Percentiles rank a stretch among this genome's conserved stretches.
Evolutionary conservation across 1,139 yeast genomes (phyloP).

Genomic region (Debaryomyces nepalensis): DNA sequence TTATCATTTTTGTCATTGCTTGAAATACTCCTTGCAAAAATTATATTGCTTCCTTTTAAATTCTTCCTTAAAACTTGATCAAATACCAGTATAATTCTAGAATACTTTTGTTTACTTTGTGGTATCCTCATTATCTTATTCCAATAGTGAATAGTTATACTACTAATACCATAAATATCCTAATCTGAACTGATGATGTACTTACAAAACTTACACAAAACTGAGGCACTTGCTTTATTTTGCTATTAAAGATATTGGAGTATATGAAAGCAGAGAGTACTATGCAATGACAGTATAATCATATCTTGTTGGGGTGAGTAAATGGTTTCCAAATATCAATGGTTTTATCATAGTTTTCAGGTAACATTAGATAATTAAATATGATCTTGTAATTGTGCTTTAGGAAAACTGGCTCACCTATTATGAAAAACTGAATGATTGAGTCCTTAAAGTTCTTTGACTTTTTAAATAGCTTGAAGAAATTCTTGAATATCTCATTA

Average conservation of each 20-base stretch:
- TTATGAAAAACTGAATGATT: slow-evolving; percentile 31
- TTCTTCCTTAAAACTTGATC: neutral
- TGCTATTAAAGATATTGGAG: neutral
- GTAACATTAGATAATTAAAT: slow-evolving; percentile 48
- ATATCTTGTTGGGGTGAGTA: neutral
- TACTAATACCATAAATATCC: neutral
- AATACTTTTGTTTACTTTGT: neutral
- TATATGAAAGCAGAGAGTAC: neutral
- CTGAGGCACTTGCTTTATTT: neutral
- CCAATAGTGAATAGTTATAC: neutral
- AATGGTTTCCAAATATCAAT: slow-evolving; percentile 37
- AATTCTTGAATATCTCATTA: slow-evolving; percentile 43
- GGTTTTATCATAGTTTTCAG: slow-evolving; percentile 38
- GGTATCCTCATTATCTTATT: neutral
- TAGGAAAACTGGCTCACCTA: slow-evolving; percentile 38
- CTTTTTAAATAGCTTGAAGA: slow-evolving; percentile 34
- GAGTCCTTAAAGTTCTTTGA: slow-evolving; percentile 37
- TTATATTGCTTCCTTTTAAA: neutral
- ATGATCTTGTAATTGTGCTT: slow-evolving; percentile 37
- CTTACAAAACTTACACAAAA: slow-evolving; percentile 8
- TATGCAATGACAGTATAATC: neutral
- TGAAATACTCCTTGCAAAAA: slow-evolving; percentile 1
- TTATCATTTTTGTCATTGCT: slow-evolving; percentile 8
- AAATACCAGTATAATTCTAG: neutral
- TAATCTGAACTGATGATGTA: slow-evolving; percentile 1